Base-by-base conservation (phyloP, 2,329 filamentous ascomycete species). In the Myriosclerotinia scirpicola region DNA sequence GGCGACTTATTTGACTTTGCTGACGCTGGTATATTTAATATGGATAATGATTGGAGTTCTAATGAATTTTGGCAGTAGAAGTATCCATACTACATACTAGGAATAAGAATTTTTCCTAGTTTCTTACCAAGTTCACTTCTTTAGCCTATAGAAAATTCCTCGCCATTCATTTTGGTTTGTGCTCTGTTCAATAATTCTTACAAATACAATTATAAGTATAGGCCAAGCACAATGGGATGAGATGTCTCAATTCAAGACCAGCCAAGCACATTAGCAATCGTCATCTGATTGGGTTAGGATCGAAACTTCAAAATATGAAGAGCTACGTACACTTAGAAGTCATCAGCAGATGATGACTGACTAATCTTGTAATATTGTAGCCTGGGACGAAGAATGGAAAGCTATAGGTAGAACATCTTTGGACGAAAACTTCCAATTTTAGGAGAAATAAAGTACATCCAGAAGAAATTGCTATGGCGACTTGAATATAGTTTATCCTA, bases 21-120 rank as follows among this genome's bases (percentile, higher is more conserved):
- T 26, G 58, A 61, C 50, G 14, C 58, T 4, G 34, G 58, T 15
- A 38, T 50, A 26, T 61, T 61, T 7, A 61, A 52, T 50, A 30
- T 50, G 7, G 58, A 61, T 38, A 61, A 61, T 61, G 58, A 61
- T 50, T 61, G 58, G 58, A 61, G 58, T 50, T 26, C 38, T 26
- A 61, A 50, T 36, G 58, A 52, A 3, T 52, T 38, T 50, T 61
- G 58, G 58, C 58, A 61, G 50, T 61, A 50, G 38, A 60, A 40
- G 34, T 50, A 38, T 40, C 50, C 30, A 50, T 15, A 20, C 44
- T 26, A 50, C 11, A 26, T 14, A 56, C 15, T 38, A 60, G 20
- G 30, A 60, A 48, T 22, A n/a, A 36, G 30, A 50, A 17, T 48
- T 38, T 26, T 38, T 38, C 56, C 44, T 30, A n/a, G 6, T 5